Evolutionary conservation across 2,329 filamentous ascomycete species (phyloP), one percentile per base, ranked within the genome.

Genomic region (Colletotrichum karsti): DNA sequence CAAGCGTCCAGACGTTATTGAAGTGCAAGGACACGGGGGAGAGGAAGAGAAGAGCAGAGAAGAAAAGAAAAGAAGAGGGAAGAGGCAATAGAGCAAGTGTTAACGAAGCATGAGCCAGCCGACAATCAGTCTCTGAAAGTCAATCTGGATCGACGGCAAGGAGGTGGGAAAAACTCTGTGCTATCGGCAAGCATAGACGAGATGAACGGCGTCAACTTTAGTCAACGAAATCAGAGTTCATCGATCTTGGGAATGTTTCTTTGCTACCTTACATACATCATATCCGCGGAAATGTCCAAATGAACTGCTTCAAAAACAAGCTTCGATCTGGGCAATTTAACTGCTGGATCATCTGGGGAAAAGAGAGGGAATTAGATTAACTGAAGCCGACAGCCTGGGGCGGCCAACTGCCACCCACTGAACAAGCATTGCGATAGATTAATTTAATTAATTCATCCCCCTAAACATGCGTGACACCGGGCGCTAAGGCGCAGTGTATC

Each of bases 391-490:
- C 41, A 18, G 20, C 51, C 22, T 13, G 59, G 59, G 41, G 39
- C 37, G 39, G 54, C 12, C 26, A 24, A 24, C n/a, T 18, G 28
- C 13, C 64, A n/a, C 44, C 64, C 64, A 64, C 64, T 46, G 56
- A 53, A 58, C 65, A 67, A 67, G 65, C 65, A 65, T 26, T 26
- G 39, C 60, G 60, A 59, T 64, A 50, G 33, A 67, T 67, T 67
- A 26, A 33, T 64, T 58, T 58, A 44, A 58, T 67, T 58, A 67
- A 51, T 6, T 28, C 30, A 24, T 24, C 60, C 24, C 37, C 30
- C 15, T n/a, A 18, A 37, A 51, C 42, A 44, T 50, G 48, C 33
- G 57, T 28, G 60, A 30, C 33, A 37, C 46, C 35, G 50, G 35
- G 26, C 57, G n/a, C 59, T 42, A 42, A 20, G 46, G 58, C 12